Conservation (phyloP, 108 stramenopile genomes). For the Licmophora abbreviata region DNA sequence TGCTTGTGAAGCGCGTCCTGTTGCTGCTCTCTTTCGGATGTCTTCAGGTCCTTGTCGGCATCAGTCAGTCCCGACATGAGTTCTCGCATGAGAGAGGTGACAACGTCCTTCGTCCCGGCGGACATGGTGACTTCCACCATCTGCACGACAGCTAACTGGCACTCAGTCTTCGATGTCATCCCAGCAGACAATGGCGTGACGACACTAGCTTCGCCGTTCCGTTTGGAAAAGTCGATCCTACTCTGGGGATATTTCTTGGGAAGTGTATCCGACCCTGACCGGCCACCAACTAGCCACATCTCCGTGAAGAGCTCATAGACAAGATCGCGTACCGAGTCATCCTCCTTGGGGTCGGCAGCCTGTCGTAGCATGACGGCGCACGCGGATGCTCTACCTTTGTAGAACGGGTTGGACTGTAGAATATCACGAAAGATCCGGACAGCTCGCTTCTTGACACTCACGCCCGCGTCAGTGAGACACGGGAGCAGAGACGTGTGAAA, state of each 20-base stretch:
- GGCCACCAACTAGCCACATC: conserved; percentile 65
- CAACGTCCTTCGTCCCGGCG: conserved; percentile 52
- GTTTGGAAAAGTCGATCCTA: no score
- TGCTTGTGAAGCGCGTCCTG: conserved; percentile 36
- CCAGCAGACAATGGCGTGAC: background rate
- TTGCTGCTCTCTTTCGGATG: conserved; percentile 42
- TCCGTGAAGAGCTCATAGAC: conserved; percentile 82
- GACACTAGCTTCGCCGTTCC: background rate
- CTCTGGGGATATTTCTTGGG: background rate
- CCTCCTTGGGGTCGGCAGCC: conserved; percentile 86
- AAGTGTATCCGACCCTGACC: background rate
- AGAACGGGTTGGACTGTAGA: conserved; percentile 66
- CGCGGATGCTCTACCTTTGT: conserved; percentile 64
- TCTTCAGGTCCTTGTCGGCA: conserved; percentile 73
- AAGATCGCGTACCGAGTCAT: conserved; percentile 87
- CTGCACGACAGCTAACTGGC: conserved; percentile 49
- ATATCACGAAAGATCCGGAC: conserved; percentile 81
- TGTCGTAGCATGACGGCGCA: conserved; percentile 68
- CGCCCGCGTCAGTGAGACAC: conserved; percentile 72
- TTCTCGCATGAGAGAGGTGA: conserved; percentile 68
- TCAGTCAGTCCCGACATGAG: conserved; percentile 64
- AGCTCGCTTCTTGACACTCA: conserved; percentile 76
- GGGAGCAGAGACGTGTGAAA: conserved; percentile 78
- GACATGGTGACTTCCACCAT: conserved; percentile 89
- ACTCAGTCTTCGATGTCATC: conserved; percentile 25